phyloP scores from a whole-genome alignment of 1,139 yeast genomes.

The Suhomyces yuchorum region DNA sequence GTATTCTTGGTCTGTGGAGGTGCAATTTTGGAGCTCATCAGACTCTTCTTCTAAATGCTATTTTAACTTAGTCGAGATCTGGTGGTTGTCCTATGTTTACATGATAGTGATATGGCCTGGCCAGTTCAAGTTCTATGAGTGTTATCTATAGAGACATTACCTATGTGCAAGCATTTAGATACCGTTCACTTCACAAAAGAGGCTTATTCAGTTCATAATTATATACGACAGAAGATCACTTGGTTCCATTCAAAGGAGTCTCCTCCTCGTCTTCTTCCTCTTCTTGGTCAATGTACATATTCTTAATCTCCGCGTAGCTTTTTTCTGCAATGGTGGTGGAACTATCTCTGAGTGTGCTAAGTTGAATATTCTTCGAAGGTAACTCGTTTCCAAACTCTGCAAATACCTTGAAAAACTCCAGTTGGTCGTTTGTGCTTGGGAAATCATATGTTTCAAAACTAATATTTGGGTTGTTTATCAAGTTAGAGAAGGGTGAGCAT shows the following conservation, averaged over 20 bases:
- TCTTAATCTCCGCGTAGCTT: constrained; percentile 3
- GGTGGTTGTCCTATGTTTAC: background rate
- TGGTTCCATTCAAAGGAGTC: background rate
- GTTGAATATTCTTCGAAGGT: constrained; percentile 16
- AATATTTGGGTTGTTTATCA: constrained; percentile 45
- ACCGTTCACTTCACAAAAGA: background rate
- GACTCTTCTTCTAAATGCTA: constrained; percentile 33
- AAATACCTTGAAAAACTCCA: constrained; percentile 18
- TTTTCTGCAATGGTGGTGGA: background rate
- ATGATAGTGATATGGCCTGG: background rate
- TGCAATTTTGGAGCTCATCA: constrained; percentile 69
- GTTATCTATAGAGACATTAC: constrained; percentile 2
- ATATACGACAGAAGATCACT: background rate
- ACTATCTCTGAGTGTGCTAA: background rate
- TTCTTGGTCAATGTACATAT: constrained; percentile 12
- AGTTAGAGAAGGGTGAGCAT: constrained; percentile 54
- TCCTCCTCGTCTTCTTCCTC: constrained; percentile 2
- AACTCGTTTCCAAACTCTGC: constrained; percentile 24
- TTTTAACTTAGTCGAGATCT: background rate
- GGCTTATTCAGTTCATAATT: constrained; percentile 1
- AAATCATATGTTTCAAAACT: constrained; percentile 35
- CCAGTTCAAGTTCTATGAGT: background rate
- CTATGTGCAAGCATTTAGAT: background rate
- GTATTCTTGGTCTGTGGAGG: constrained; percentile 82
- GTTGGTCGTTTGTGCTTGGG: constrained; percentile 13